phyloP scores from a whole-genome alignment of 257 asterid species.

The Leonotis leonurus region DNA sequence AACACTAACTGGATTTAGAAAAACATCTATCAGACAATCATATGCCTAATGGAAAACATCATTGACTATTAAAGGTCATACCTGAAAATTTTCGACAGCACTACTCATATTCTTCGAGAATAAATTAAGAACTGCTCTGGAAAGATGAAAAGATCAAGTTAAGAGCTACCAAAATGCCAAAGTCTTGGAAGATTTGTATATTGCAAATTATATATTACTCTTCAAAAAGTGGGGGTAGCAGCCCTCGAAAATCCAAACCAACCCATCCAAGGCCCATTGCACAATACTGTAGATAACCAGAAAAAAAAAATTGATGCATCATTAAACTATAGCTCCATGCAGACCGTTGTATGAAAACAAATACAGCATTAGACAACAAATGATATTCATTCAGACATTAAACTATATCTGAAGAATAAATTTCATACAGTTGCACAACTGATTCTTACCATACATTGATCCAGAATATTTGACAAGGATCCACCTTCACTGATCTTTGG shows the following conservation, averaged over 20 bases:
- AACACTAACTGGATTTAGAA: conserved; percentile 68
- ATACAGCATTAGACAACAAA: conserved; percentile 1
- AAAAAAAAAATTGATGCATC: neutral
- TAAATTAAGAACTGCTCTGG: conserved; percentile 89
- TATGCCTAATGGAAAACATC: neutral
- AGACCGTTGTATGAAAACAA: neutral
- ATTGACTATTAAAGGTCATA: conserved; percentile 17
- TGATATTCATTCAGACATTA: neutral
- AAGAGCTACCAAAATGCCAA: conserved; percentile 19
- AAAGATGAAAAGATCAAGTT: conserved; percentile 8
- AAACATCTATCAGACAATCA: conserved; percentile 19
- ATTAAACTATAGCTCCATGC: neutral
- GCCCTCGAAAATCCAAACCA: conserved; percentile 92
- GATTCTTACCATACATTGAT: conserved; percentile 88
- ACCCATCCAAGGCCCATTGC: conserved; percentile 98
- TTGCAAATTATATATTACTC: conserved; percentile 44
- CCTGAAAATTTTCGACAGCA: conserved; percentile 97
- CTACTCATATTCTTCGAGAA: conserved; percentile 79
- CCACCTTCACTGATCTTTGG: conserved; percentile 96
- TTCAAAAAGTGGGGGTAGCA: conserved; percentile 97
- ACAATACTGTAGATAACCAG: conserved; percentile 59
- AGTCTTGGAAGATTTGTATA: conserved; percentile 4
- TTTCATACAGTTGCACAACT: too few relatives aligned
- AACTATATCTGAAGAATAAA: neutral
- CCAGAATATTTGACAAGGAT: conserved; percentile 86